Percentiles rank a stretch among this genome's conserved stretches.
Evolutionary conservation across 2,329 filamentous ascomycete genomes (phyloP).

Genomic region (Cladosporium sp.): DNA sequence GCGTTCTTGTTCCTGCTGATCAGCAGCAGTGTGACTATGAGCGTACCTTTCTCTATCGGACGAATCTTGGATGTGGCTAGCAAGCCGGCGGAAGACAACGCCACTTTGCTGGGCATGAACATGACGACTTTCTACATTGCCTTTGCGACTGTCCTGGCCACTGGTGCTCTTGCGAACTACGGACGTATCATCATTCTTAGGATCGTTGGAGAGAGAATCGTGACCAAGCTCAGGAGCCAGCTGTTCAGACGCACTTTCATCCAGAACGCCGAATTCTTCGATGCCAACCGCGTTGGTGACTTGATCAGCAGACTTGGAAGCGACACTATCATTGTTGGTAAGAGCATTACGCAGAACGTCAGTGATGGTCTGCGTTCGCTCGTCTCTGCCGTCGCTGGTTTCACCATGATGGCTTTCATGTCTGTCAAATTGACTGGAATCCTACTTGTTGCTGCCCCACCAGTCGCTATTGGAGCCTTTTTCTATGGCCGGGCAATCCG

Average conservation of each 20-base stretch:
- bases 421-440: slow-evolving; percentile 87
- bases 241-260: slow-evolving; percentile 89
- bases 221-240: slow-evolving; percentile 82
- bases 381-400: slow-evolving; percentile 86
- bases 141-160: slow-evolving; percentile 69
- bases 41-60: slow-evolving; percentile 93
- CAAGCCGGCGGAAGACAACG: slow-evolving; percentile 60
- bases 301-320: slow-evolving; percentile 93
- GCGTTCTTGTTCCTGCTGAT: slow-evolving; percentile 85
- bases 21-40: slow-evolving; percentile 92
- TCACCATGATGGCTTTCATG: slow-evolving; percentile 93
- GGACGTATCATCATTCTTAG: slow-evolving; percentile 88
- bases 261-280: slow-evolving; percentile 99
- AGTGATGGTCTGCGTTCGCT: slow-evolving; percentile 91
- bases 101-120: slow-evolving; percentile 77
- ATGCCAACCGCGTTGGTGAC: slow-evolving; percentile 94
- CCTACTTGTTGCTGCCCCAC: slow-evolving; percentile 82
- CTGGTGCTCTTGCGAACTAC: slow-evolving; percentile 90
- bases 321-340: slow-evolving; percentile 96
- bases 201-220: slow-evolving; percentile 92
- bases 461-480: slow-evolving; percentile 85
- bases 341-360: slow-evolving; percentile 96
- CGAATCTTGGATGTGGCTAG: slow-evolving; percentile 92
- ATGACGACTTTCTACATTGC: slow-evolving; percentile 85
- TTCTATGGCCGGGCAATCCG: slow-evolving; percentile 88